Base-by-base conservation (phyloP, 1,139 yeast genomes). In the Blastobotrys illinoisensis region DNA sequence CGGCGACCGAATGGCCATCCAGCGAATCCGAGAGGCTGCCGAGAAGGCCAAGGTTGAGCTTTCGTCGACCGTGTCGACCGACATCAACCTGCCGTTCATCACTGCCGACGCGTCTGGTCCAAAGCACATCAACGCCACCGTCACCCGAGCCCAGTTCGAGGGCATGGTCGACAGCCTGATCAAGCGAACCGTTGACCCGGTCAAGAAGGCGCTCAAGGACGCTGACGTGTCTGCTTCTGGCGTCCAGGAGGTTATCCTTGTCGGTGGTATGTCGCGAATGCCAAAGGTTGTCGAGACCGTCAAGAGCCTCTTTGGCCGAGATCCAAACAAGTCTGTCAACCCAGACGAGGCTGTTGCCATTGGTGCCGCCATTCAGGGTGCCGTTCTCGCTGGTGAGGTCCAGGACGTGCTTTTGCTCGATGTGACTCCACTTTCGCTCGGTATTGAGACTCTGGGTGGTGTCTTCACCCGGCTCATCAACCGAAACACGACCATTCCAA, bases 231-330 rank as follows among this genome's bases (percentile, higher is more conserved):
- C 85, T 62, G 82, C 96, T 56, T 86, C 95, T 60, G 95, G 88
- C 68, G 79, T 93, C 68, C 85, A 95, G 67, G 99, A 93, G 78
- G 98, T 93, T 67, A 86, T 93, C 71, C 82, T 93, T 65, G 99
- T 93, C 66, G 99, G 99, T 83, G 99, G 99, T 85, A 93, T 91
- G 99, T 87, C 98, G 61, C 89, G 99, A 82, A 93, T 93, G 99
- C 99, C 99, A 77, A 95, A 93, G 86, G 98, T 93, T 72, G 80
- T 89, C 62, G 97, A 90, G 74, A 91, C 98, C 68, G 99, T 93
- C 73, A 91, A 90, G 80, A 75, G 81, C 62, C 80, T 93, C 68
- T 93, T 93, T 76, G 95, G 95, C 73, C 88, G 83, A 76, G 97
- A 93, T 71, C 97, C 99, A 71, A 88, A 96, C 64, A 95, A 93